Evolutionary conservation across 208 protist species (phyloP).

Genomic region (Leishmania major): DNA sequence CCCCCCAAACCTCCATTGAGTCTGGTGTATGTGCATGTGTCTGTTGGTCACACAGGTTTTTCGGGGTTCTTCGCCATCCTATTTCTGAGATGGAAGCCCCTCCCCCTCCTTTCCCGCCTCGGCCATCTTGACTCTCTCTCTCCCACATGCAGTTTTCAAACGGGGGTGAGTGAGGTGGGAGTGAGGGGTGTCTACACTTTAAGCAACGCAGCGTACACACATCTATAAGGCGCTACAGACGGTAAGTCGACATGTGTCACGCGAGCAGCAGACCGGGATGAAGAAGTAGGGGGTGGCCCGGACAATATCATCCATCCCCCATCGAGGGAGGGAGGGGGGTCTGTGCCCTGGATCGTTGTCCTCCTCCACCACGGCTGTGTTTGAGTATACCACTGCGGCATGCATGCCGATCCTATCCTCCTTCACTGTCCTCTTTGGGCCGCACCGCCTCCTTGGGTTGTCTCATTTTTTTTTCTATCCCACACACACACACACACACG

Average conservation of each 20-base stretch:
- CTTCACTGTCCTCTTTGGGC: not conserved
- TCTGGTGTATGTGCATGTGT: not conserved
- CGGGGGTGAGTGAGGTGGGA: not conserved
- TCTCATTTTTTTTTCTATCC: not conserved
- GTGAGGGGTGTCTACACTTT: not conserved
- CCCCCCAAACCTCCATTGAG: not conserved
- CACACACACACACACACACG: no score
- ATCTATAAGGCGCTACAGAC: no score
- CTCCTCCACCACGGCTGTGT: not conserved
- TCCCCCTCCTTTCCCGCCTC: not conserved
- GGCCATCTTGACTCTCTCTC: not conserved
- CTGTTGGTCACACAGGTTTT: conserved; percentile 6
- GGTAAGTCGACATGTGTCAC: not conserved
- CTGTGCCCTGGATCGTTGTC: not conserved
- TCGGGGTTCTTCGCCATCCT: not conserved
- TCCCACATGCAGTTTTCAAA: not conserved
- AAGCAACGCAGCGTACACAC: not conserved
- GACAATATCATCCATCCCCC: not conserved
- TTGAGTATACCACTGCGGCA: not conserved
- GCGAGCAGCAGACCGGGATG: not conserved
- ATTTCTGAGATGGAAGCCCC: not conserved
- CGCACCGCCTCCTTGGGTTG: not conserved
- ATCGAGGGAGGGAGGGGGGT: not conserved
- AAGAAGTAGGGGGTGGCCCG: not conserved
- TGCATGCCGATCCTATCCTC: not conserved